Evolutionary conservation across 192 early-diverging fungal genomes (phyloP).

Genomic region (Linnemannia zychae): DNA sequence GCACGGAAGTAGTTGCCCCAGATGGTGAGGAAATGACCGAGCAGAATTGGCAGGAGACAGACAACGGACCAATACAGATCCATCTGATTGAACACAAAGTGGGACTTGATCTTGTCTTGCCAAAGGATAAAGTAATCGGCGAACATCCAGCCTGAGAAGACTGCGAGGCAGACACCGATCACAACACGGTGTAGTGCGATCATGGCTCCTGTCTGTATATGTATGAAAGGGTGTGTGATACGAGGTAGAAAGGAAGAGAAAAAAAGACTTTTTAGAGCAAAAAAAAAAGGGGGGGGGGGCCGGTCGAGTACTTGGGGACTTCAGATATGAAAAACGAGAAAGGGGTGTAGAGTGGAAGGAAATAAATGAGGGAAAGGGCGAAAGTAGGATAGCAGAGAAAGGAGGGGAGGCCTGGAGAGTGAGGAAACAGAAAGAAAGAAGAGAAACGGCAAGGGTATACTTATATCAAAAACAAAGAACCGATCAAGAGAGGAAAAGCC

Average conservation of each 20-base stretch:
- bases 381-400: neutral
- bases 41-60: conserved; percentile 41
- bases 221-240: neutral
- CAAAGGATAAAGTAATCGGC: conserved; percentile 47
- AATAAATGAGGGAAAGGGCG: too few relatives aligned
- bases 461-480: neutral
- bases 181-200: conserved; percentile 13
- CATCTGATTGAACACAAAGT: conserved; percentile 28
- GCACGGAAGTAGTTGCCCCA: conserved; percentile 57
- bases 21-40: conserved; percentile 53
- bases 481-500: neutral
- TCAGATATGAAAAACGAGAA: neutral
- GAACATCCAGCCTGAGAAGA: conserved; percentile 24
- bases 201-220: neutral
- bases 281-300: neutral
- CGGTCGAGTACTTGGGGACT: neutral
- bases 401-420: neutral
- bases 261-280: neutral
- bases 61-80: conserved; percentile 48
- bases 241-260: neutral
- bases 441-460: neutral
- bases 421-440: neutral
- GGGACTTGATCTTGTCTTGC: conserved; percentile 17
- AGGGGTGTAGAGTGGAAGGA: neutral
- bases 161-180: conserved; percentile 28